These are phyloP conservation scores for Cordyceps cateniannulata DNA, from an alignment of 2,329 filamentous ascomycete species.

Conservation along the genomic window DNA sequence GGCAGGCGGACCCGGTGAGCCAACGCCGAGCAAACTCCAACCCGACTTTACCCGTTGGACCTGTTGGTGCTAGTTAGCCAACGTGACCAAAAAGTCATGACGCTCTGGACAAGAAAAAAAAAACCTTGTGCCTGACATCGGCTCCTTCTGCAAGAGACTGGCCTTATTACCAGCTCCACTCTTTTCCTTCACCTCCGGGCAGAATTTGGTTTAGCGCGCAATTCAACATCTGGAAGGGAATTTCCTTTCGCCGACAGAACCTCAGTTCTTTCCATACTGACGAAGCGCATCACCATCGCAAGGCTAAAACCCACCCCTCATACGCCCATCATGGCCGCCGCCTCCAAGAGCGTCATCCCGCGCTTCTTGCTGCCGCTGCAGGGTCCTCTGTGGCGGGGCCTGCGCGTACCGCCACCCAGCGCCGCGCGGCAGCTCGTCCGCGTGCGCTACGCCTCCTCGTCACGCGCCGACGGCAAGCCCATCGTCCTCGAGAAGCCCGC, in stretches of 20 bases:
- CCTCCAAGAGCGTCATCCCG: constrained; percentile 50
- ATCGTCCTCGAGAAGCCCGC: constrained; percentile 78
- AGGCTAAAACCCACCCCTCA: not conserved
- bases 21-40: constrained; percentile 1
- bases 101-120: not conserved
- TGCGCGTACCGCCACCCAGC: constrained; percentile 23
- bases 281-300: not conserved
- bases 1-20: not conserved
- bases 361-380: constrained; percentile 62
- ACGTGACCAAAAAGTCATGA: not conserved
- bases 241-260: constrained; percentile 9
- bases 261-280: not conserved
- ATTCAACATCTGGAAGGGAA: not conserved
- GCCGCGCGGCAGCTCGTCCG: constrained; percentile 24
- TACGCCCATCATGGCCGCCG: constrained; percentile 28
- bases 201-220: not conserved
- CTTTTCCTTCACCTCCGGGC: not conserved
- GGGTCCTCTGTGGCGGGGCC: constrained; percentile 47
- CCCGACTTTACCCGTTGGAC: not conserved
- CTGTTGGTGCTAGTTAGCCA: no score
- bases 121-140: no score
- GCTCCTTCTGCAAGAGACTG: not conserved
- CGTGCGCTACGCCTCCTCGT: constrained; percentile 24
- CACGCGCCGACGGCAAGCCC: constrained; percentile 33
- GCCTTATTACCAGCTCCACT: constrained; percentile 3